Evolutionary conservation across 345 rosid genomes (phyloP).

Genomic region (Pistacia vera): DNA sequence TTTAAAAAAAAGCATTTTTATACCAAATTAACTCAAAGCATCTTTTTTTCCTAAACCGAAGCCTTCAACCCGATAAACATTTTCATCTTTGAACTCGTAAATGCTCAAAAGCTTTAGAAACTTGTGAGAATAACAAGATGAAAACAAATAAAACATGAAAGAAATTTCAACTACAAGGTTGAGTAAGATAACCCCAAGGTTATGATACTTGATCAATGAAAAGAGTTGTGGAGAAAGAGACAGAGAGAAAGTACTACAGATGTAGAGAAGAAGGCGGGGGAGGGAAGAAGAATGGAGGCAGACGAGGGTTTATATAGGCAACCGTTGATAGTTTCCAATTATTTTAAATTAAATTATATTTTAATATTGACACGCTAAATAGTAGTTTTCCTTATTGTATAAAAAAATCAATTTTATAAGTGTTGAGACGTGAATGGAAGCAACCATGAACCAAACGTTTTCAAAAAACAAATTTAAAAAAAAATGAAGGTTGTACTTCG

Average conservation of each 20-base stretch:
- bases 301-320: conserved; percentile 42
- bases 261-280: conserved; percentile 6
- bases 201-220: conserved; percentile 13
- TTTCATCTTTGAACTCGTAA: too few relatives aligned
- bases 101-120: background rate
- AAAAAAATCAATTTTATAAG: conserved; percentile 10
- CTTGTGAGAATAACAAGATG: background rate
- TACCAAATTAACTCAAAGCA: too few relatives aligned
- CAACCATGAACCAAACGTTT: conserved; percentile 1
- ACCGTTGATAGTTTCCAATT: background rate
- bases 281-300: conserved; percentile 33
- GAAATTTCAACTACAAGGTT: background rate
- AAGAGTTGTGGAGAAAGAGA: conserved; percentile 3
- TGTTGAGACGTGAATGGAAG: conserved; percentile 17
- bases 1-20: too few relatives aligned
- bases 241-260: background rate
- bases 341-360: background rate
- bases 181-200: conserved; percentile 21
- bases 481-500: conserved; percentile 12
- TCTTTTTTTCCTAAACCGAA: too few relatives aligned
- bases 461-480: background rate
- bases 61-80: too few relatives aligned
- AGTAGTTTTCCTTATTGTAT: background rate
- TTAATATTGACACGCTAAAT: background rate
- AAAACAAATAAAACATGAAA: conserved; percentile 12